Evolutionary conservation across 176 grass and related monocot genomes (phyloP), one percentile per base, ranked within the genome.

Genomic region (Zea luxurians): DNA sequence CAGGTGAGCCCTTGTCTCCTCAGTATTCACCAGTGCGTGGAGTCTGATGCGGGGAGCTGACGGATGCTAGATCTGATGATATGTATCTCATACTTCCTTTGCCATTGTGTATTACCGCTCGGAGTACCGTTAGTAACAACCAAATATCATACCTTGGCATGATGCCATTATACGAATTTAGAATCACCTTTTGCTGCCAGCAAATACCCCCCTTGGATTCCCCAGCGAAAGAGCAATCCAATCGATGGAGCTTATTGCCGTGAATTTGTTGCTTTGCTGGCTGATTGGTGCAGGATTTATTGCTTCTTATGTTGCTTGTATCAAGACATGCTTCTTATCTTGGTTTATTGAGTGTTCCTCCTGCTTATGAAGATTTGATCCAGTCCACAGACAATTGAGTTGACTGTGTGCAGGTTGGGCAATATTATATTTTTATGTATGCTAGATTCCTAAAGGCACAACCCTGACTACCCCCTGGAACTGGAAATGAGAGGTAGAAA

Each of bases 1-100:
- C 89, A 99, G 94, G 94, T 93, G 11, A 18, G 81, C 3, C 1
- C 5, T 17, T 10, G 16, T 15, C 5, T 41, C 6, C 1, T 12
- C 4, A 13, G 13, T 7, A 10, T 13, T 64, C 75, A 41, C 37
- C 76, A 36, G 13, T 55, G 37, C 37, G 35, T 27, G 12, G 16
- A 3, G 2, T 35, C 63, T 8, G 38, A 75, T 58, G n/a, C 6
- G 18, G 3, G 5, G 0, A 38, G 40, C 58, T 37, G 13, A 18
- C 1, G 48, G 17, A 48, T 59, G 7, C 10, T 83, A 58, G 50
- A 59, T 75, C 37, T n/a, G n/a, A n/a, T 36, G 66, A 37, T 60
- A 4, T 12, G 50, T 36, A 35, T 21, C 36, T 18, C 20, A 60
- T n/a, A 18, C 48, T 37, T 53, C 12, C n/a, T 38, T 38, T 55